Base-by-base conservation (phyloP, 2,329 filamentous ascomycete genomes). In the Gnomoniopsis smithogilvyi region DNA sequence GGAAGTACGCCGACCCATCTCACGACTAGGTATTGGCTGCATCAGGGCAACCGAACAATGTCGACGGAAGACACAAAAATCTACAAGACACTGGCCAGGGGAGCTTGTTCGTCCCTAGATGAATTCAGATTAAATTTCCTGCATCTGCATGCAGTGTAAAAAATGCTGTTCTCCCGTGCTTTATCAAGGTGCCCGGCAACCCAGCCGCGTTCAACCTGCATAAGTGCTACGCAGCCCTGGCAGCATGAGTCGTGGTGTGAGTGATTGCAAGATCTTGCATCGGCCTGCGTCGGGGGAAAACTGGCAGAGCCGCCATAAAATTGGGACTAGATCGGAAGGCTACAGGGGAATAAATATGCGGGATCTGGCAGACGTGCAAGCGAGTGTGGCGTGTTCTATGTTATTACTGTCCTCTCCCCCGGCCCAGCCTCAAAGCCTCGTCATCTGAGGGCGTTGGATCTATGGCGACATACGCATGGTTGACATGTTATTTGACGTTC, bases 351-450 rank as follows among this genome's bases (percentile, higher is more conserved):
- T 19, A n/a, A 46, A 19, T 3, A 24, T 47, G 45, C 49, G 26
- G 49, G 49, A 38, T 38, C 49, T 47, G 52, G 41, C 52, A 54
- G 52, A 54, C 38, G 43, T 15, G 41, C 53, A 47, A 48, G 53
- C 43, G 43, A 46, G 24, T 14, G 53, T 36, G 24, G 43, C 46
- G 21, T 55, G 30, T 14, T 6, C 36, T 24, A 41, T 41, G 24
- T 38, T 10, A 41, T 41, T 19, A 24, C 26, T 53, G 59, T 57
- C 55, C 59, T 53, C 49, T 48, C 52, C 41, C 54, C 51, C 49
- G n/a, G 15, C 7, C 4, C 17, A 22, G 15, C 24, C 24, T 10
- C 17, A 7, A 50, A 33, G 22, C 46, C 46, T 48, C 46, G 17
- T 48, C 22, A 48, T 24, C 12, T 26, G 46, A 48, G 22, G 22